Conservation (phyloP, 495 filamentous ascomycete species). For the Aspergillus nidulans region DNA sequence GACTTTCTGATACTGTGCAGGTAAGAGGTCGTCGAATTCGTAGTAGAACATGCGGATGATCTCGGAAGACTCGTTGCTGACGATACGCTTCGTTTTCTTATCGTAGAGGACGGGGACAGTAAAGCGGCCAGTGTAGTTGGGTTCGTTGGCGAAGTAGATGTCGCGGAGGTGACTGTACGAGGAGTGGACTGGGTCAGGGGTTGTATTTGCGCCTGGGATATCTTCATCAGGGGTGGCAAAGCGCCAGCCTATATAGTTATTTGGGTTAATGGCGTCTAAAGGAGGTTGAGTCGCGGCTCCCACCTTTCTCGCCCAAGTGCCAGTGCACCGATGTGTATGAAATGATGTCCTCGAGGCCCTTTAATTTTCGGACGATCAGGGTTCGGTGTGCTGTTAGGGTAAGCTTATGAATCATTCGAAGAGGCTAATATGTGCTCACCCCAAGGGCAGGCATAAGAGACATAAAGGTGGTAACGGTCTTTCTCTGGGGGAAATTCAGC, state of each 20-base stretch:
- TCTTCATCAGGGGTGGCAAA: constrained; percentile 65
- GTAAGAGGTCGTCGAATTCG: constrained; percentile 69
- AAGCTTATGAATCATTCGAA: not conserved
- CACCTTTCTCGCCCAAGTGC: constrained; percentile 60
- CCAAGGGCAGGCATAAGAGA: constrained; percentile 72
- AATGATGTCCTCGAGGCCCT: constrained; percentile 64
- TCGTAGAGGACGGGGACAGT: constrained; percentile 63
- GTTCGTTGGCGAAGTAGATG: constrained; percentile 57
- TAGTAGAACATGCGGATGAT: constrained; percentile 68
- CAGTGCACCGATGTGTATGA: constrained; percentile 64
- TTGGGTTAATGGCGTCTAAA: not conserved
- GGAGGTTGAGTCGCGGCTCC: not conserved
- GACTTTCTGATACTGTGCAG: constrained; percentile 50
- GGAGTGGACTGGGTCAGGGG: constrained; percentile 48
- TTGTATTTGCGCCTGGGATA: constrained; percentile 52
- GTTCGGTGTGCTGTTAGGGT: constrained; percentile 53
- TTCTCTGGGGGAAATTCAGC: constrained; percentile 65
- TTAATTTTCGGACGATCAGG: constrained; percentile 61
- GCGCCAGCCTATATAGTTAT: constrained; percentile 64
- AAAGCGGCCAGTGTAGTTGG: constrained; percentile 55
- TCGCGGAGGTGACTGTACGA: constrained; percentile 55
- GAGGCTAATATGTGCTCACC: constrained; percentile 37
- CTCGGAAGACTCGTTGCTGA: constrained; percentile 56
- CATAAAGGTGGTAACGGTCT: constrained; percentile 66
- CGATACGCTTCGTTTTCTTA: constrained; percentile 53